phyloP scores from a whole-genome alignment of 129 eudicot genomes.

The Flaveria brownii region DNA sequence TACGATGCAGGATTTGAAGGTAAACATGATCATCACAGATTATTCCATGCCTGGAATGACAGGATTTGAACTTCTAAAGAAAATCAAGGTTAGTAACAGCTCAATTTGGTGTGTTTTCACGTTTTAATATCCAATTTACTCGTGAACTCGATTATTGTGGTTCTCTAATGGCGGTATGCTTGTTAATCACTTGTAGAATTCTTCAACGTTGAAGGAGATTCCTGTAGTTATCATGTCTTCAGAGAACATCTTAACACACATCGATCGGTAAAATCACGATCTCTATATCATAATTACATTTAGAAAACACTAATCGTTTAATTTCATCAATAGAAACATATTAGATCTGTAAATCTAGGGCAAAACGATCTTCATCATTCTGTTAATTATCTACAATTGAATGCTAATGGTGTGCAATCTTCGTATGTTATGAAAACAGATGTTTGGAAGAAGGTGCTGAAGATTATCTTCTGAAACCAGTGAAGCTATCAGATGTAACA shows the following conservation, averaged over 20 bases:
- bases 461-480: constrained; percentile 81
- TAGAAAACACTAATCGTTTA: neutral
- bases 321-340: neutral
- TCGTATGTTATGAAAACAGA: constrained; percentile 32
- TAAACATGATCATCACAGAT: constrained; percentile 84
- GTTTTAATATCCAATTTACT: neutral
- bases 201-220: constrained; percentile 59
- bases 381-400: neutral
- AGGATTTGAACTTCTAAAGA: constrained; percentile 88
- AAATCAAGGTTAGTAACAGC: constrained; percentile 66
- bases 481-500: constrained; percentile 80
- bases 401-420: neutral
- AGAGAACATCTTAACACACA: constrained; percentile 72
- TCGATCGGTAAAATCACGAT: constrained; percentile 59
- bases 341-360: neutral
- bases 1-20: constrained; percentile 72
- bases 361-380: no score
- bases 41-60: constrained; percentile 99
- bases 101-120: neutral
- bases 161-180: constrained; percentile 3
- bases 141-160: neutral
- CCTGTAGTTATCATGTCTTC: constrained; percentile 98
- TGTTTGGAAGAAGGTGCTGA: constrained; percentile 96
- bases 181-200: constrained; percentile 43
- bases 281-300: neutral